Evolutionary conservation across 108 stramenopile species (phyloP).

Genomic region (Aureococcus anophagefferens): DNA sequence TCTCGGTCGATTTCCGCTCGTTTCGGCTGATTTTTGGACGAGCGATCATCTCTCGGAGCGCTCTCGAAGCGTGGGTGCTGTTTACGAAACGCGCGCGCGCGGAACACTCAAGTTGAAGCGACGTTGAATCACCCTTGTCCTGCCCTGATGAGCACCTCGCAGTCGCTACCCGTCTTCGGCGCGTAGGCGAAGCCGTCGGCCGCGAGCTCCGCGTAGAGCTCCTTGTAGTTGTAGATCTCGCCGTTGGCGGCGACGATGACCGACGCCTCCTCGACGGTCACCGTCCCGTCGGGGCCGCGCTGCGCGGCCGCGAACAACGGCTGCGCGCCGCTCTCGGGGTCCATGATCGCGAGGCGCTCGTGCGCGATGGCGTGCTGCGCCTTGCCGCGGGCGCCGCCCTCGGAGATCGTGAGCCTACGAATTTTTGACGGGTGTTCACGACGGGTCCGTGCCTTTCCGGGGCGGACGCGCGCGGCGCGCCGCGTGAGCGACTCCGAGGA

Average conservation of each 20-base stretch:
- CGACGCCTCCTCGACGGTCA: constrained; percentile 29
- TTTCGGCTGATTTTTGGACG: too few species aligned
- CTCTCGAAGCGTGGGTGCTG: too few species aligned
- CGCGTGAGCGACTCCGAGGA: too few species aligned
- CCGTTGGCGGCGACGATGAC: constrained; percentile 92
- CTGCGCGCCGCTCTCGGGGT: constrained; percentile 89
- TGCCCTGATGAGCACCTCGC: constrained; percentile 49
- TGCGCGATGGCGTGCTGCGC: constrained; percentile 79
- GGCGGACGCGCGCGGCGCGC: too few species aligned
- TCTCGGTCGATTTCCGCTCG: too few species aligned
- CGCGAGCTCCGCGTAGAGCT: constrained; percentile 61
- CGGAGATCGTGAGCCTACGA: too few species aligned
- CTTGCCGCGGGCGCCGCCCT: neutral
- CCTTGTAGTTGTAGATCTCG: constrained; percentile 98
- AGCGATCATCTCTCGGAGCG: too few species aligned
- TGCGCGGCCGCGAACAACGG: constrained; percentile 63
- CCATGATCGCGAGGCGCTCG: constrained; percentile 94
- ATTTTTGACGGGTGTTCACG: too few species aligned
- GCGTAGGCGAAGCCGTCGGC: constrained; percentile 42
- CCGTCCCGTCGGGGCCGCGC: constrained; percentile 1
- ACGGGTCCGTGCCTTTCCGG: too few species aligned
- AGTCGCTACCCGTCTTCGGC: constrained; percentile 85
- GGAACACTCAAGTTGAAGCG: too few species aligned
- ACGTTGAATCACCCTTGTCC: too few species aligned
- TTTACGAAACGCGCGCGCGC: too few species aligned